Evolutionary conservation across 306 rosid species (phyloP).

Genomic region (Psophocarpus tetragonolobus): DNA sequence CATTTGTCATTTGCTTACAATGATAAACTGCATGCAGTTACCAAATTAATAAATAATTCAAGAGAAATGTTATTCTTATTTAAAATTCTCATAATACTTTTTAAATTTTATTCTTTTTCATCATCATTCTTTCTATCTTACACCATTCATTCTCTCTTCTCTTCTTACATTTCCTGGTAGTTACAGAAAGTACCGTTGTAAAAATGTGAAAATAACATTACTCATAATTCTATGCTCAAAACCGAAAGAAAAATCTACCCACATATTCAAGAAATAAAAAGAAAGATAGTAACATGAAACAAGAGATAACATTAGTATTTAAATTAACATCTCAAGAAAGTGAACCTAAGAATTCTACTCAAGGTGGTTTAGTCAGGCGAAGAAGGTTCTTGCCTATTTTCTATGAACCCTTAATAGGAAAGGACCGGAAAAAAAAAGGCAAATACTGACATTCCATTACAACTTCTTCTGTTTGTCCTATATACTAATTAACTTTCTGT

Average conservation of each 20-base stretch:
- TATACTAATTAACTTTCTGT: constrained; percentile 43
- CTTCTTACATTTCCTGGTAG: neutral
- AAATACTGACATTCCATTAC: constrained; percentile 31
- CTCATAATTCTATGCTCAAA: neutral
- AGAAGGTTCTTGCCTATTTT: constrained; percentile 22
- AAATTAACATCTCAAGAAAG: constrained; percentile 37
- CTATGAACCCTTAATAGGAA: constrained; percentile 26
- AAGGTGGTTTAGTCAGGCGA: constrained; percentile 22
- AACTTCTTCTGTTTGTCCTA: constrained; percentile 19
- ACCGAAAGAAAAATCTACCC: constrained; percentile 6
- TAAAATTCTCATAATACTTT: neutral
- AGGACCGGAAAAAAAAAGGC: neutral
- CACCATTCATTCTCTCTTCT: neutral
- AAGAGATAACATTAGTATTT: constrained; percentile 28
- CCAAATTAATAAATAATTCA: neutral
- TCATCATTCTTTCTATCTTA: neutral
- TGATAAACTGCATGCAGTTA: constrained; percentile 19
- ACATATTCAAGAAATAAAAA: constrained; percentile 18
- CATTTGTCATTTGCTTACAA: constrained; percentile 1
- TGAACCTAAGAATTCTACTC: constrained; percentile 36
- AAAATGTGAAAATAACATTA: neutral
- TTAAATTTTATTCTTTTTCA: neutral
- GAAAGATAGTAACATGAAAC: constrained; percentile 10
- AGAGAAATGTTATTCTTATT: neutral
- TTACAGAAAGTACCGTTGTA: neutral